phyloP scores from a whole-genome alignment of 1,284 basidiomycete species.

The Cryptococcus jaspeensis region DNA sequence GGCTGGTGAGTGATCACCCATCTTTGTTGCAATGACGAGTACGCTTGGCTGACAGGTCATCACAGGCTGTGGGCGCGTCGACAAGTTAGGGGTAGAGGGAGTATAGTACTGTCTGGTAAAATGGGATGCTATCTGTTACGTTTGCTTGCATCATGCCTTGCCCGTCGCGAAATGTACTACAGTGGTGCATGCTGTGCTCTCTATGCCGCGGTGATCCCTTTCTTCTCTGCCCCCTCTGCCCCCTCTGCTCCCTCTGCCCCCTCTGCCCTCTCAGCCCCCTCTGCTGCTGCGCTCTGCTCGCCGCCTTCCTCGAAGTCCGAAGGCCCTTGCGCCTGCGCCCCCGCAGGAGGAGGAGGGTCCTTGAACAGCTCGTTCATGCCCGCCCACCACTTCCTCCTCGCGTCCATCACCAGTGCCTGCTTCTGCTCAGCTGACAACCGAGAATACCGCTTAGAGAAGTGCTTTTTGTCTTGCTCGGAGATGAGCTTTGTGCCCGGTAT shows the following conservation, averaged over 20 bases:
- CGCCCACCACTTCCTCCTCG: slow-evolving; percentile 45
- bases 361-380: slow-evolving; percentile 22
- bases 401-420: slow-evolving; percentile 38
- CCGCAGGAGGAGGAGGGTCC: too few species aligned
- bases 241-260: too few species aligned
- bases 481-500: background rate
- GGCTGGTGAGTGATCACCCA: slow-evolving; percentile 66
- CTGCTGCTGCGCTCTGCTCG: too few species aligned
- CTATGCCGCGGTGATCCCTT: background rate
- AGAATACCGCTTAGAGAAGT: slow-evolving; percentile 37
- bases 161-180: too few species aligned
- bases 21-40: background rate
- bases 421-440: slow-evolving; percentile 26
- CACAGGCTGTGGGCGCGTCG: slow-evolving; percentile 45
- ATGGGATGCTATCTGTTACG: too few species aligned
- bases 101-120: too few species aligned
- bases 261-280: too few species aligned
- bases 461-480: slow-evolving; percentile 10
- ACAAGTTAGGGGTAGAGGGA: slow-evolving; percentile 31
- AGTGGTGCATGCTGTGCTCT: background rate
- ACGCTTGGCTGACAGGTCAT: background rate
- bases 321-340: too few species aligned
- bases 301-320: too few species aligned
- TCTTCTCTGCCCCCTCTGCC: too few species aligned
- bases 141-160: too few species aligned